Percentiles rank a stretch among this genome's conserved stretches.
phyloP scores from a whole-genome alignment of 2,329 filamentous ascomycete genomes.

The Ophiosphaerella herpotricha region DNA sequence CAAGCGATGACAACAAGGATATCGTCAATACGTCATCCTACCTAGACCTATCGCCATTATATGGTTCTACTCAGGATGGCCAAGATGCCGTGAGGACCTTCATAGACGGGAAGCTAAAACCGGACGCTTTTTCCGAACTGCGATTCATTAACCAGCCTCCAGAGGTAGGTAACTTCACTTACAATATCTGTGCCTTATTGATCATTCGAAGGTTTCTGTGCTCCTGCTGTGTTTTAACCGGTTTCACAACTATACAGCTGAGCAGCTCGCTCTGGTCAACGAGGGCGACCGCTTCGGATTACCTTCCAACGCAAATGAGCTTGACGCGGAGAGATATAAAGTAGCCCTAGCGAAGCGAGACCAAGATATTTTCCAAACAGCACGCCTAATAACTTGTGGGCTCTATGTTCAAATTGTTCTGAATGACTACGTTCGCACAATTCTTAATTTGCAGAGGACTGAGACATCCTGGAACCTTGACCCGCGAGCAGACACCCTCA shows the following conservation, averaged over 20 bases:
- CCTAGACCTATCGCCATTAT: conserved; percentile 70
- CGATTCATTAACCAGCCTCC: conserved; percentile 66
- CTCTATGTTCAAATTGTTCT: conserved; percentile 66
- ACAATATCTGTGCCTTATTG: not conserved
- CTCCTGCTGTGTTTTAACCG: conserved; percentile 66
- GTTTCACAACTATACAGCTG: conserved; percentile 82
- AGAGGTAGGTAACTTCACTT: conserved; percentile 57
- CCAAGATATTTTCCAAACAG: conserved; percentile 54
- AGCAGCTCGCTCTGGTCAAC: conserved; percentile 77
- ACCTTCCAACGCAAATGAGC: conserved; percentile 47
- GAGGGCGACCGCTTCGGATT: conserved; percentile 74
- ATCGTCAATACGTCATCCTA: conserved; percentile 66
- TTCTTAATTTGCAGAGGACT: conserved; percentile 68
- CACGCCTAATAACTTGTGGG: conserved; percentile 51
- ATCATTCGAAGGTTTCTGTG: conserved; percentile 21
- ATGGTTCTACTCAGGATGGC: conserved; percentile 68
- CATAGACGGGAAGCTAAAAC: conserved; percentile 67
- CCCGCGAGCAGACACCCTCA: conserved; percentile 44
- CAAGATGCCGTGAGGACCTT: conserved; percentile 64
- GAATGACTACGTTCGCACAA: conserved; percentile 76
- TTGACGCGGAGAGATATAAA: not conserved
- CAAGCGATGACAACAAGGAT: conserved; percentile 63
- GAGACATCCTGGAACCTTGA: conserved; percentile 79
- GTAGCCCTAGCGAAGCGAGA: conserved; percentile 45
- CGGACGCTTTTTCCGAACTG: conserved; percentile 67